phyloP scores from a whole-genome alignment of 257 asterid genomes.

The Nemophila menziesii region DNA sequence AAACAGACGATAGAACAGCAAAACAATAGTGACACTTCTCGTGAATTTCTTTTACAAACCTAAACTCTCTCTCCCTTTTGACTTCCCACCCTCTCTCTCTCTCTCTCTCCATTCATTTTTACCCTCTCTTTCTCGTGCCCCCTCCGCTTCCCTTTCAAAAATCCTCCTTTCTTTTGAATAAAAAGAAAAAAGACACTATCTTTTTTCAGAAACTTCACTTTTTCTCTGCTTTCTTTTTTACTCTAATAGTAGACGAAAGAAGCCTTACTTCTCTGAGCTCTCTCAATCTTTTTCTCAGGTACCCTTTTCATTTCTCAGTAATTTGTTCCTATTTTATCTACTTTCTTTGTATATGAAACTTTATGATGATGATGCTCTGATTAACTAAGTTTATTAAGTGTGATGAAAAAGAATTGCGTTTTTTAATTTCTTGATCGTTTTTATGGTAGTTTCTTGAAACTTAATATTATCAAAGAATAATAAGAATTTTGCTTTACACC shows the following conservation, averaged over 20 bases:
- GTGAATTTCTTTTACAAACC: conserved; percentile 6
- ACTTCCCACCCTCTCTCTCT: background rate
- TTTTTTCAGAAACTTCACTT: too few species aligned
- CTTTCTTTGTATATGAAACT: background rate
- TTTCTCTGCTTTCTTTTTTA: background rate
- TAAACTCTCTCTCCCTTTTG: background rate
- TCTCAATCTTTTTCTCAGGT: conserved; percentile 14
- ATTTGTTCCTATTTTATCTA: background rate
- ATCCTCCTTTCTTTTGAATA: background rate
- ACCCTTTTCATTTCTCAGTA: background rate
- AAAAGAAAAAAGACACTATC: background rate
- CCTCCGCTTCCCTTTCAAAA: conserved; percentile 7
- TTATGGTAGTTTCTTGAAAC: background rate
- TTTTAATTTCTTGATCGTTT: background rate
- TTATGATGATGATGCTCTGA: background rate
- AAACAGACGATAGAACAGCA: background rate
- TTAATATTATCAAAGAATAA: background rate
- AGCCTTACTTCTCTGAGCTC: background rate
- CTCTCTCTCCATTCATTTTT: conserved; percentile 19
- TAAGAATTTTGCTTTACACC: too few species aligned
- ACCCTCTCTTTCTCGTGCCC: conserved; percentile 2
- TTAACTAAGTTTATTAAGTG: background rate
- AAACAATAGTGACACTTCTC: conserved; percentile 7
- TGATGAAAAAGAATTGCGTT: too few species aligned
- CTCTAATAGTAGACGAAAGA: background rate